Percentiles rank a stretch among this genome's conserved stretches.
phyloP scores from a whole-genome alignment of 164 flowering plant genomes.

The Vitis amurensis region DNA sequence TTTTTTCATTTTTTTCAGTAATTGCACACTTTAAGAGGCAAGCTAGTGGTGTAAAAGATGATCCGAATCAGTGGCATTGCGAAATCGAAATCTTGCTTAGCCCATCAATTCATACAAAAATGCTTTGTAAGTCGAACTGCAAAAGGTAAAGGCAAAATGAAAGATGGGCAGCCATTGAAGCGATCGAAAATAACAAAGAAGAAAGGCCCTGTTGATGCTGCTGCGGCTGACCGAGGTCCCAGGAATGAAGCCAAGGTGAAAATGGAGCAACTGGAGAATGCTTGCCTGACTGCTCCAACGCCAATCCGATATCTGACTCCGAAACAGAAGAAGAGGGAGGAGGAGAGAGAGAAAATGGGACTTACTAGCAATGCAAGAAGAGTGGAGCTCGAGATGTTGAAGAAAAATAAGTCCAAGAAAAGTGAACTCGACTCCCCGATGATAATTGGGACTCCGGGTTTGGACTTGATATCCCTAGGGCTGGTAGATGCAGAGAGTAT shows the following conservation, averaged over 20 bases:
- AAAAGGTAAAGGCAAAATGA: slow-evolving; percentile 71
- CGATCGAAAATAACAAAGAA: slow-evolving; percentile 52
- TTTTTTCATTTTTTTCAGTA: too few species aligned
- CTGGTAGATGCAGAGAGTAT: slow-evolving; percentile 68
- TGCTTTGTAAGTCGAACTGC: slow-evolving; percentile 83
- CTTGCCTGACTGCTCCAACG: slow-evolving; percentile 62
- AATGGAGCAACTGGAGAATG: slow-evolving; percentile 42
- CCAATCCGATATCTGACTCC: slow-evolving; percentile 61
- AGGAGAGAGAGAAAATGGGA: slow-evolving; percentile 78
- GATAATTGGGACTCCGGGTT: slow-evolving; percentile 75
- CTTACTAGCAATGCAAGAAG: slow-evolving; percentile 64
- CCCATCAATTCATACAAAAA: slow-evolving; percentile 40
- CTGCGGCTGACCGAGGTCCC: slow-evolving; percentile 12
- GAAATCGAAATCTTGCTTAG: slow-evolving; percentile 18
- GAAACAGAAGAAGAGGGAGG: slow-evolving; percentile 58
- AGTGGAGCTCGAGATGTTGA: slow-evolving; percentile 54
- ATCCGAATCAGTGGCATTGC: slow-evolving; percentile 15
- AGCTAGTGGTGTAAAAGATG: slow-evolving; percentile 11
- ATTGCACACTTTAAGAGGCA: not conserved
- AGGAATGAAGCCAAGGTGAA: slow-evolving; percentile 16
- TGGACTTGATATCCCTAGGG: slow-evolving; percentile 75
- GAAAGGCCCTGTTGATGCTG: slow-evolving; percentile 26
- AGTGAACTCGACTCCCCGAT: slow-evolving; percentile 15
- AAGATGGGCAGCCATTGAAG: slow-evolving; percentile 49
- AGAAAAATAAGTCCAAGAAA: slow-evolving; percentile 31